These are phyloP conservation scores for Trypanosoma melophagium DNA, from an alignment of 208 protist genomes.

Conservation along the genomic window DNA sequence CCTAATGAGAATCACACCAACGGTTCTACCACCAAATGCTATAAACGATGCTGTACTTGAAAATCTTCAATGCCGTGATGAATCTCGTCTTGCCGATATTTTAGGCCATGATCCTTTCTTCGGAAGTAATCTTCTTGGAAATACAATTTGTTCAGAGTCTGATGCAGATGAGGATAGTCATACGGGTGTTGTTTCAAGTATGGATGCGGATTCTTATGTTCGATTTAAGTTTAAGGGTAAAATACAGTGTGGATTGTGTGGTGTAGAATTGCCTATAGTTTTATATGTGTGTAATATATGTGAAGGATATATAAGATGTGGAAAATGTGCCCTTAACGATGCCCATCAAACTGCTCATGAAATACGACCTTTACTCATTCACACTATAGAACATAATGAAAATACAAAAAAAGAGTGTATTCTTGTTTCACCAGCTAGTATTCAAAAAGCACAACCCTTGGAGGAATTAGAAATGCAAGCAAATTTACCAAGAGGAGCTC, in stretches of 20 bases:
- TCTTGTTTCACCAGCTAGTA: constrained; percentile 49
- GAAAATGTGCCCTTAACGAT: constrained; percentile 72
- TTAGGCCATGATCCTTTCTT: constrained; percentile 57
- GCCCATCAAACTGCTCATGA: constrained; percentile 54
- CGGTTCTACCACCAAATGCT: constrained; percentile 45
- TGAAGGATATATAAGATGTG: constrained; percentile 56
- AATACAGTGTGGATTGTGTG: constrained; percentile 60
- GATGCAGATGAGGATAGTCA: constrained; percentile 4
- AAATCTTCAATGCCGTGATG: constrained; percentile 46
- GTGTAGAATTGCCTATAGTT: constrained; percentile 49
- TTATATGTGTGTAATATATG: constrained; percentile 68
- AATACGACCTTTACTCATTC: constrained; percentile 60
- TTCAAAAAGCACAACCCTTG: constrained; percentile 61
- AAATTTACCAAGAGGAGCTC: constrained; percentile 63
- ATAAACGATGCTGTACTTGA: constrained; percentile 42
- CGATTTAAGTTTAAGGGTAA: constrained; percentile 26
- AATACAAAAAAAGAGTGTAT: constrained; percentile 36
- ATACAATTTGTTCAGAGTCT: not conserved
- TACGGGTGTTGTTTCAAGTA: not conserved
- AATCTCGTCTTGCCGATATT: constrained; percentile 48
- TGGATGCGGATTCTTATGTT: not conserved
- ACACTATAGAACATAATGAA: constrained; percentile 50
- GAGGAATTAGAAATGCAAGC: constrained; percentile 74
- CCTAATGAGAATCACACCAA: constrained; percentile 19
- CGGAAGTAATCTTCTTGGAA: constrained; percentile 25